Conservation (phyloP, 352 stramenopile species). For the Phytophthora quininea region DNA sequence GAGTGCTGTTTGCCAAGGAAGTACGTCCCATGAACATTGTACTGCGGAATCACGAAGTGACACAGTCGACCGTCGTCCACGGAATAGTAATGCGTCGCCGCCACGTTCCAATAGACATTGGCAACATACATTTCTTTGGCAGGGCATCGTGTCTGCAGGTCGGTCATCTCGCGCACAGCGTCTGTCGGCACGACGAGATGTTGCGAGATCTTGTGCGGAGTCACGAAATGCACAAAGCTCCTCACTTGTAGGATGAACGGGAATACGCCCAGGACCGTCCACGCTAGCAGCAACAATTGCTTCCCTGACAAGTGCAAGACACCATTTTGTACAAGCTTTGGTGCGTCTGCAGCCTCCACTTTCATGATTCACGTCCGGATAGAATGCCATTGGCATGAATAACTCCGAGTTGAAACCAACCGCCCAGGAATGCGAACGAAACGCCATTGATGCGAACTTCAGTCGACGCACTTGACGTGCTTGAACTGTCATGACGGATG, state of each 20-base stretch:
- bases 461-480: no score
- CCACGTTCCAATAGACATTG: constrained; percentile 28
- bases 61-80: constrained; percentile 10
- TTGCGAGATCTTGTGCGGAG: constrained; percentile 25
- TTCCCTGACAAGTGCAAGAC: constrained; percentile 2
- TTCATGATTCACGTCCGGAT: constrained; percentile 5
- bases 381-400: not conserved
- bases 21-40: constrained; percentile 20
- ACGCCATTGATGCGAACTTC: no score
- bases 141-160: constrained; percentile 15
- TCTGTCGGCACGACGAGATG: constrained; percentile 5
- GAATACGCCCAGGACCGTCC: constrained; percentile 13
- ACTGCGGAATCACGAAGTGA: constrained; percentile 28
- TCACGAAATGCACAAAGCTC: constrained; percentile 26
- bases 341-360: constrained; percentile 1
- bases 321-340: not conserved
- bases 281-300: constrained; percentile 14
- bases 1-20: constrained; percentile 6
- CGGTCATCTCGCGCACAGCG: not conserved
- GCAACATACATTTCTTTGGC: constrained; percentile 20
- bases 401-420: not conserved
- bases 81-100: constrained; percentile 16
- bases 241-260: constrained; percentile 36
- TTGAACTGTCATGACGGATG: not conserved
- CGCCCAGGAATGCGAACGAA: no score